Evolutionary conservation across 2,329 filamentous ascomycete genomes (phyloP).

Genomic region (Macrophomina phaseolina): DNA sequence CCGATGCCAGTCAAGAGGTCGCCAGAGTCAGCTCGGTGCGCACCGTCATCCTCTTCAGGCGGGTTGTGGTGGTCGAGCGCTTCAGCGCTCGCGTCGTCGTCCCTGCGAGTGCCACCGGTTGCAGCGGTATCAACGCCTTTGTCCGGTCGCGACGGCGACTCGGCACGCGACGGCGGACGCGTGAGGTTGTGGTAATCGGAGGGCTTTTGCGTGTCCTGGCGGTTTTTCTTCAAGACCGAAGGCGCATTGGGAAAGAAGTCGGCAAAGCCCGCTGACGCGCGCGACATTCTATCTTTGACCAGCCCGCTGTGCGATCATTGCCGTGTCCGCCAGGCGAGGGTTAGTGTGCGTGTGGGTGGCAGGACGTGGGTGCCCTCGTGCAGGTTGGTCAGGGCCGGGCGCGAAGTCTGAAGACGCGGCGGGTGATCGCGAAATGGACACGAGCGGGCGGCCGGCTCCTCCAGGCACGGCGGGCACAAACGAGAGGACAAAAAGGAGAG

Average conservation of each 20-base stretch:
- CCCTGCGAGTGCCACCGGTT: conserved; percentile 28
- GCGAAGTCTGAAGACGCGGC: conserved; percentile 31
- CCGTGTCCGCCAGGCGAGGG: conserved; percentile 23
- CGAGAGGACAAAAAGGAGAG: conserved; percentile 8
- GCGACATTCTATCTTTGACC: conserved; percentile 65
- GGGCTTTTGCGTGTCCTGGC: conserved; percentile 33
- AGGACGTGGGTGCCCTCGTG: conserved; percentile 14
- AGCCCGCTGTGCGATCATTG: conserved; percentile 38
- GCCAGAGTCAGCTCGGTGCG: conserved; percentile 62
- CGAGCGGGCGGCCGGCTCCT: conserved; percentile 27
- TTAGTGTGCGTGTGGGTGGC: conserved; percentile 13
- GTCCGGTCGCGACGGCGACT: conserved; percentile 29
- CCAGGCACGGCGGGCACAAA: conserved; percentile 18
- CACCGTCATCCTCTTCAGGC: conserved; percentile 55
- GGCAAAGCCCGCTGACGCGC: conserved; percentile 79
- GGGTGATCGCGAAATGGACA: conserved; percentile 32
- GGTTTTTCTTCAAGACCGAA: conserved; percentile 61
- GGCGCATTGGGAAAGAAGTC: conserved; percentile 85
- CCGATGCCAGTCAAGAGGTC: conserved; percentile 73
- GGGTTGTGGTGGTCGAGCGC: conserved; percentile 26
- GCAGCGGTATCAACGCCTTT: conserved; percentile 28
- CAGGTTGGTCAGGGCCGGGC: conserved; percentile 24
- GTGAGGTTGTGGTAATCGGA: conserved; percentile 30
- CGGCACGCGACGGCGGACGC: conserved; percentile 18
- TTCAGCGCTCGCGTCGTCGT: conserved; percentile 30